These are phyloP conservation scores for Microbotryum silenes-acaulis DNA, from an alignment of 1,284 basidiomycete genomes.

Conservation along the genomic window DNA sequence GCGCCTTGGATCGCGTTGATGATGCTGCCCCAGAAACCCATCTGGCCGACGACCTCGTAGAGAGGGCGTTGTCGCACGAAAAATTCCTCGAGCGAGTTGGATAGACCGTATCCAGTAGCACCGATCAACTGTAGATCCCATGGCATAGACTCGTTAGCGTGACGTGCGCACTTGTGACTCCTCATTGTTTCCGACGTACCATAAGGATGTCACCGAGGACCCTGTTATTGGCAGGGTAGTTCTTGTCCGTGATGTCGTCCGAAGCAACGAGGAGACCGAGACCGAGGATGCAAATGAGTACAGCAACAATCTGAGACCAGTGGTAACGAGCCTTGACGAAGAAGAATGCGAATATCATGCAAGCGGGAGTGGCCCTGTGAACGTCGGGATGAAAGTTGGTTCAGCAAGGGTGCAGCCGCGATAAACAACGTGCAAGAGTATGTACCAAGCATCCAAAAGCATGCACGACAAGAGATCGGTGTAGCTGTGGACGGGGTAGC, in stretches of 20 bases:
- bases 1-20: constrained; percentile 68
- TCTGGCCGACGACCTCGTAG: constrained; percentile 68
- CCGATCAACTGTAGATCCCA: constrained; percentile 45
- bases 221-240: constrained; percentile 51
- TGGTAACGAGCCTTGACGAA: constrained; percentile 71
- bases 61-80: constrained; percentile 68
- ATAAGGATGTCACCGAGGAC: constrained; percentile 78
- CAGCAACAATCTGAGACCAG: constrained; percentile 66
- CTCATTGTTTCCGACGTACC: constrained; percentile 43
- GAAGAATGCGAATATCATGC: constrained; percentile 69
- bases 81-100: constrained; percentile 77
- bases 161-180: no score
- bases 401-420: constrained; percentile 33
- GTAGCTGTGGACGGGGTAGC: constrained; percentile 50
- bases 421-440: not conserved
- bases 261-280: constrained; percentile 50
- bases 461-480: constrained; percentile 77
- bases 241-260: constrained; percentile 33
- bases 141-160: not conserved
- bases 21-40: constrained; percentile 72
- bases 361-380: constrained; percentile 61
- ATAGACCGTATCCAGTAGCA: constrained; percentile 73
- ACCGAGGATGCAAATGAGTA: constrained; percentile 63
- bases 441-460: constrained; percentile 64
- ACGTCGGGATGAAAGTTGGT: not conserved